Evolutionary conservation across 371 early-diverging fungal genomes (phyloP).

Genomic region (Dinochytrium kinnereticum): DNA sequence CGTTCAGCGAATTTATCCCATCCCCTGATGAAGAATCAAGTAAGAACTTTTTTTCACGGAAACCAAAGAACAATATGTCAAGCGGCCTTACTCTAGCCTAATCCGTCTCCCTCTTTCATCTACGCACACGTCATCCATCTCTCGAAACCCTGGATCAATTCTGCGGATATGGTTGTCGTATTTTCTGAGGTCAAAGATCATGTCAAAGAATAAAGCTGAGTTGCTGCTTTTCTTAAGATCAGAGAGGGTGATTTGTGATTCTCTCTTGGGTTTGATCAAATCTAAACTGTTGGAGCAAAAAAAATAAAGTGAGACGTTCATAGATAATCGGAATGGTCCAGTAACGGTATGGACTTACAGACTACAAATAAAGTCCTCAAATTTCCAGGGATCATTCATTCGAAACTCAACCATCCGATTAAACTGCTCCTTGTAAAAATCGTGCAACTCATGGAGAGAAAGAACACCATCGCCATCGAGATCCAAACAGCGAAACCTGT

Average conservation of each 20-base stretch:
- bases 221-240: slow-evolving; percentile 68
- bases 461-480: slow-evolving; percentile 88
- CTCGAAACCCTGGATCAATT: slow-evolving; percentile 56
- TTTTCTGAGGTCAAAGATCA: slow-evolving; percentile 74
- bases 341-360: slow-evolving; percentile 50
- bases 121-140: slow-evolving; percentile 52
- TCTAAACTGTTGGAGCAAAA: slow-evolving; percentile 54
- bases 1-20: slow-evolving; percentile 61
- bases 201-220: slow-evolving; percentile 70
- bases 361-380: slow-evolving; percentile 74
- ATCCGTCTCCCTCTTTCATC: slow-evolving; percentile 34
- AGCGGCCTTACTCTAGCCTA: slow-evolving; percentile 46
- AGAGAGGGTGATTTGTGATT: slow-evolving; percentile 60
- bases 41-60: too few relatives aligned
- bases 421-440: slow-evolving; percentile 85
- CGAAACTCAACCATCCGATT: slow-evolving; percentile 65
- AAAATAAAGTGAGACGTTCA: slow-evolving; percentile 4
- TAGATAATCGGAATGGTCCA: background rate
- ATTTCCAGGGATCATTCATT: slow-evolving; percentile 67
- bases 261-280: slow-evolving; percentile 63
- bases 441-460: slow-evolving; percentile 80
- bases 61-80: slow-evolving; percentile 1
- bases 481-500: slow-evolving; percentile 83
- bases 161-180: slow-evolving; percentile 56
- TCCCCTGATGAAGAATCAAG: slow-evolving; percentile 42